Conservation (phyloP, 2,329 filamentous ascomycete species). For the Colletotrichum cereale region DNA sequence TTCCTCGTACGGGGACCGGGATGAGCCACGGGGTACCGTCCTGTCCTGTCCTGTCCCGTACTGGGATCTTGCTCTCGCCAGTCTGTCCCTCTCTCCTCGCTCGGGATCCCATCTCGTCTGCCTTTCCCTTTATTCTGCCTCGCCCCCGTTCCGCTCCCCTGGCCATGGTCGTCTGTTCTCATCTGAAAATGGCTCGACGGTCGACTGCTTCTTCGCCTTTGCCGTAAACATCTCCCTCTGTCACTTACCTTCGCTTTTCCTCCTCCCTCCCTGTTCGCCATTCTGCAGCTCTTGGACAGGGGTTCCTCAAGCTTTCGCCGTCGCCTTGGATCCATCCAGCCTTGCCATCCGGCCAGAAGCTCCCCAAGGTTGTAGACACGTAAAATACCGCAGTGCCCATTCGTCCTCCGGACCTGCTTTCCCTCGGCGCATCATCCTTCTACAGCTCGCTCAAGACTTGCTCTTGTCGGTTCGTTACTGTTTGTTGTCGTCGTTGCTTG, state of each 20-base stretch:
- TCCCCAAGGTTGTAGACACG: slow-evolving; percentile 2
- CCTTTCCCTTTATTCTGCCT: slow-evolving; percentile 2
- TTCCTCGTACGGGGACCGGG: slow-evolving; percentile 1
- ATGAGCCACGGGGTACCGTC: slow-evolving; percentile 13
- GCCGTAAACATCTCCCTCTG: background rate
- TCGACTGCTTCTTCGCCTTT: slow-evolving; percentile 10
- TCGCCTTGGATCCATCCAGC: slow-evolving; percentile 1
- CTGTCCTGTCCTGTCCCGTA: background rate
- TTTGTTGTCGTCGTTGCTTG: background rate
- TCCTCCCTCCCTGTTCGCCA: slow-evolving; percentile 5
- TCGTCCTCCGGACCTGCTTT: background rate
- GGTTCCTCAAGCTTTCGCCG: slow-evolving; percentile 26
- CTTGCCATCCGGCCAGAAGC: slow-evolving; percentile 5
- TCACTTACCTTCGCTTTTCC: background rate
- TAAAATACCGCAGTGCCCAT: slow-evolving; percentile 20
- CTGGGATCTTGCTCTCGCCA: slow-evolving; percentile 18
- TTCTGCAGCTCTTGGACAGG: slow-evolving; percentile 25
- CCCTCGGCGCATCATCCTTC: background rate
- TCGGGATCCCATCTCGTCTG: background rate
- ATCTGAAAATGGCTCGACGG: slow-evolving; percentile 35
- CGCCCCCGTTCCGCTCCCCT: slow-evolving; percentile 18
- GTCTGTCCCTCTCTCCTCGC: slow-evolving; percentile 6
- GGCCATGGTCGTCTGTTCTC: slow-evolving; percentile 30
- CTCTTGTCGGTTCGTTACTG: background rate
- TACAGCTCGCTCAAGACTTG: background rate